Base-by-base conservation (phyloP, 2,329 filamentous ascomycete genomes). In the Fusarium guadeloupense region DNA sequence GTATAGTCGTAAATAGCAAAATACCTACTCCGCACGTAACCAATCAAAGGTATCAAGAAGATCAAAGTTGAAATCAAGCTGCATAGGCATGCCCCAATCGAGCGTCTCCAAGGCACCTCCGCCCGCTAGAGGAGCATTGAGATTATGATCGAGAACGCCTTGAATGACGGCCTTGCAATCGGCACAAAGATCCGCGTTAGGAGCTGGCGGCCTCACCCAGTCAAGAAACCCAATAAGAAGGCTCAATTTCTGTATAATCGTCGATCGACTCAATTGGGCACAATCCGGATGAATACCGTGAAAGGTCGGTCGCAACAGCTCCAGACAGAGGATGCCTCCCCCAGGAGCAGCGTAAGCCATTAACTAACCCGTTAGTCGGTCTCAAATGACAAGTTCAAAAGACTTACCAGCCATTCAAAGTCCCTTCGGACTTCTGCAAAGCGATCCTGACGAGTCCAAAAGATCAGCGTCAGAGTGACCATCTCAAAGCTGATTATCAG, bases 231-330 rank as follows among this genome's bases (percentile, higher is more conserved):
- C 81, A 3, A 83, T 76, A 0, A 84, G 71, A 1, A 84, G 76
- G 52, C 79, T 82, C 2, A 84, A 73, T 47, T 84, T 80, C 60
- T 83, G 81, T 26, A 83, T 78, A 9, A 84, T 80, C 31, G 75
- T 77, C 1, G 80, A 82, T 1, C 79, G 75, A 4, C 77, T 81
- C 10, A 83, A 70, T 13, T 70, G 66, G 12, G 73, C 60, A 26
- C 72, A 69, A 20, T 68, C 68, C 2, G 71, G 73, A 26, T 77
- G 72, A 3, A 71, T 64, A 42, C 72, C 70, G 26, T 66, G 67
- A 16, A 75, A 68, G 0, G 77, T 77, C 14, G 80, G 78, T 23
- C 78, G 78, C 0, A 83, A 72, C 1, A 83, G 73, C 46, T 83
- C 81, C n/a, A 81, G 75, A 49, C 81, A 84, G 5, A 84, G 74